Conservation (phyloP, 805 yeast species). For the Dipodascus geniculatus region DNA sequence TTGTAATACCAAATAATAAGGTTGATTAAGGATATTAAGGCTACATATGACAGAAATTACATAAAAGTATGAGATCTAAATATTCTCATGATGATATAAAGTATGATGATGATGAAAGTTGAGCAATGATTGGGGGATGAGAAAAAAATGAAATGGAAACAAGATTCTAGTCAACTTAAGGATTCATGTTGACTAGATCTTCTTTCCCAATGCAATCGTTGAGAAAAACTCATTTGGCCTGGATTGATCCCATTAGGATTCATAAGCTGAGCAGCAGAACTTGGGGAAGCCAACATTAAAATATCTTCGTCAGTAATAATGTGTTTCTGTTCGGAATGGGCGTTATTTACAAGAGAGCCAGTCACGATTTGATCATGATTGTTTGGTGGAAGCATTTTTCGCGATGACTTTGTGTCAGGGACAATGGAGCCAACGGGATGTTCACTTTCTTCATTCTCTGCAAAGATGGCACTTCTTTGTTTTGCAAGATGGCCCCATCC, state of each 20-base stretch:
- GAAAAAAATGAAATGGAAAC: not conserved
- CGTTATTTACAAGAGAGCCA: not conserved
- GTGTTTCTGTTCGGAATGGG: not conserved
- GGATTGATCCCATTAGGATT: conserved; percentile 6
- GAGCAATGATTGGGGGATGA: not conserved
- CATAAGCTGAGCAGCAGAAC: not conserved
- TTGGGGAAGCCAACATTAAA: not conserved
- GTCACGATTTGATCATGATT: conserved; percentile 1
- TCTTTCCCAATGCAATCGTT: conserved; percentile 14
- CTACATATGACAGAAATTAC: too few species aligned
- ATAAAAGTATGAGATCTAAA: too few species aligned
- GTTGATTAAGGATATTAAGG: too few species aligned
- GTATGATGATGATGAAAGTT: not conserved
- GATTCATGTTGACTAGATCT: not conserved
- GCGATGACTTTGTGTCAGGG: not conserved
- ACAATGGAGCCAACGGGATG: not conserved
- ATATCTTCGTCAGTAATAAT: not conserved
- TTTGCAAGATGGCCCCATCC: not conserved
- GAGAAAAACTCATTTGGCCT: conserved; percentile 14
- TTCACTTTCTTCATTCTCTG: conserved; percentile 3
- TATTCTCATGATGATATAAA: too few species aligned
- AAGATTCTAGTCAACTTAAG: not conserved
- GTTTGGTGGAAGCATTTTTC: not conserved
- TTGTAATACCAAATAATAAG: too few species aligned
- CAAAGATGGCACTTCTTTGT: not conserved